Percentiles rank a stretch among this genome's conserved stretches.
Evolutionary conservation across 2,329 filamentous ascomycete genomes (phyloP).

Genomic region (Neofusicoccum sp.): DNA sequence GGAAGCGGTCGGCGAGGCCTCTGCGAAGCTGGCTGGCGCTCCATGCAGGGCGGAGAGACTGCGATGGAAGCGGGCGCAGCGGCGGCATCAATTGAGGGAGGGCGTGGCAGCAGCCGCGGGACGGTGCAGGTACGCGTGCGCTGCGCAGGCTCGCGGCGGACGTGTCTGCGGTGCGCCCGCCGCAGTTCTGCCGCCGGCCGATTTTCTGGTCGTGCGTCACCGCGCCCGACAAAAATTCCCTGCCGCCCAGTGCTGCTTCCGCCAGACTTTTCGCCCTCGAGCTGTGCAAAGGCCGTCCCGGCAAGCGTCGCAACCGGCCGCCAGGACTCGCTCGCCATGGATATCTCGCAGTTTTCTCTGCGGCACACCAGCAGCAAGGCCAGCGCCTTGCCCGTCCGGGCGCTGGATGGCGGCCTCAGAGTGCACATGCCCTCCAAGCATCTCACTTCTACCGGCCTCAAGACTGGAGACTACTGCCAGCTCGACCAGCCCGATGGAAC

Average conservation of each 20-base stretch:
- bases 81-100: conserved; percentile 44
- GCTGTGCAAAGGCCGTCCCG: not conserved
- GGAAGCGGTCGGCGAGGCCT: conserved; percentile 23
- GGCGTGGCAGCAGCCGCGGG: not conserved
- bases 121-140: not conserved
- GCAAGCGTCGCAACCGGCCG: not conserved
- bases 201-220: not conserved
- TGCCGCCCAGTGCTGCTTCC: not conserved
- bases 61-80: conserved; percentile 42
- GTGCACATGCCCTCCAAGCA: conserved; percentile 57
- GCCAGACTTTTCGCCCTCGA: not conserved
- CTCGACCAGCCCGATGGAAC: conserved; percentile 42
- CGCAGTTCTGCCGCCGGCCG: not conserved
- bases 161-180: not conserved
- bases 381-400: conserved; percentile 46
- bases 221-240: not conserved
- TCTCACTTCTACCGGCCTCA: conserved; percentile 54
- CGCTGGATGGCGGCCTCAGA: conserved; percentile 58
- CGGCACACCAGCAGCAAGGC: conserved; percentile 44
- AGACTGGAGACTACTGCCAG: conserved; percentile 59
- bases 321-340: too few species aligned
- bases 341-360: conserved; percentile 9
- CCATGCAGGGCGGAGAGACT: conserved; percentile 45
- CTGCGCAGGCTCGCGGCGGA: conserved; percentile 17
- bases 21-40: conserved; percentile 22